Conservation (phyloP, 2,329 filamentous ascomycete genomes). For the Colletotrichum orbiculare region DNA sequence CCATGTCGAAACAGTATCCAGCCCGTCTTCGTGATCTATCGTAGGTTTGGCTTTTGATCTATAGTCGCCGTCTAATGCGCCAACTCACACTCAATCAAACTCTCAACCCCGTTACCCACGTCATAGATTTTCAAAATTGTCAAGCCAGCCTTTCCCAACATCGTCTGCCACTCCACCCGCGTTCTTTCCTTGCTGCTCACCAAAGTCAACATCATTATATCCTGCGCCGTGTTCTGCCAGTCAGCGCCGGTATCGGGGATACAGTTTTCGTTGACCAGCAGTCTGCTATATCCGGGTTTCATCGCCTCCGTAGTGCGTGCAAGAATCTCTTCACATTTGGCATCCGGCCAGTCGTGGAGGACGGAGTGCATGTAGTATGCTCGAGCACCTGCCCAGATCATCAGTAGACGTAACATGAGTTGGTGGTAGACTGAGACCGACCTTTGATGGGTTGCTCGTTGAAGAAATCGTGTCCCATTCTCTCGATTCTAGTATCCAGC, state of each 20-base stretch:
- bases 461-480: slow-evolving; percentile 58
- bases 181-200: slow-evolving; percentile 49
- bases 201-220: slow-evolving; percentile 51
- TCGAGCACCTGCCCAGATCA: slow-evolving; percentile 36
- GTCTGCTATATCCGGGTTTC: slow-evolving; percentile 46
- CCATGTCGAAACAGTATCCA: too few relatives aligned
- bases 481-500: slow-evolving; percentile 44
- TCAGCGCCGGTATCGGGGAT: slow-evolving; percentile 46
- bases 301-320: slow-evolving; percentile 44
- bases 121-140: slow-evolving; percentile 49
- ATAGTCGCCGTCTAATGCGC: not conserved
- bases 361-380: slow-evolving; percentile 42
- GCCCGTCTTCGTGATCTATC: too few relatives aligned
- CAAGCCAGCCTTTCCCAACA: slow-evolving; percentile 45
- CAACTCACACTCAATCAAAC: slow-evolving; percentile 51
- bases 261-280: slow-evolving; percentile 48
- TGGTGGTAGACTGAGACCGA: not conserved
- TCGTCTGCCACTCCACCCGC: slow-evolving; percentile 44
- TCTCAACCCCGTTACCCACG: slow-evolving; percentile 48
- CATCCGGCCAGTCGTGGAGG: slow-evolving; percentile 46
- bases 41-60: too few relatives aligned
- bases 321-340: slow-evolving; percentile 46
- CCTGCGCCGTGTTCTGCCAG: slow-evolving; percentile 50
- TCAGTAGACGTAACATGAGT: not conserved
- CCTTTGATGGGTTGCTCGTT: slow-evolving; percentile 55